Percentiles rank a stretch among this genome's conserved stretches.
Evolutionary conservation across 768 basidiomycete species (phyloP).

Genomic region (Jaapia argillacea): DNA sequence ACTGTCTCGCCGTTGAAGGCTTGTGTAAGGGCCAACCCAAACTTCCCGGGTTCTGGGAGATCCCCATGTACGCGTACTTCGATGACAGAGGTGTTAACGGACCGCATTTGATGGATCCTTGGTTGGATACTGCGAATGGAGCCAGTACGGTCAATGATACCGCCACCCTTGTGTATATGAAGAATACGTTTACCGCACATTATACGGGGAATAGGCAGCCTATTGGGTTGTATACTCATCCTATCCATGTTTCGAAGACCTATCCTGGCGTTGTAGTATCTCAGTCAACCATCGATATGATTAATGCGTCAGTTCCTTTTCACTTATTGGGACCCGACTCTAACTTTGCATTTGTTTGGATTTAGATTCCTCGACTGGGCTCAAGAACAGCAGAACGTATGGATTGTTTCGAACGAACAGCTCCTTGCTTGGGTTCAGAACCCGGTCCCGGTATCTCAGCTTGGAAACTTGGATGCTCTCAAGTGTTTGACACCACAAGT

Average conservation of each 20-base stretch:
- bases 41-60: slow-evolving; percentile 75
- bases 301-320: slow-evolving; percentile 49
- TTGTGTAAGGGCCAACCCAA: slow-evolving; percentile 62
- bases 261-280: slow-evolving; percentile 49
- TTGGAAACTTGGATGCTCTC: slow-evolving; percentile 41
- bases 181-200: slow-evolving; percentile 63
- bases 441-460: slow-evolving; percentile 53
- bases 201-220: slow-evolving; percentile 71
- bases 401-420: slow-evolving; percentile 67
- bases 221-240: slow-evolving; percentile 75
- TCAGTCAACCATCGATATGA: slow-evolving; percentile 56
- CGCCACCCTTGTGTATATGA: slow-evolving; percentile 62
- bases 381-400: slow-evolving; percentile 59
- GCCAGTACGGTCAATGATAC: slow-evolving; percentile 37
- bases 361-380: slow-evolving; percentile 63
- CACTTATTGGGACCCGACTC: no score
- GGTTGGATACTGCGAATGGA: slow-evolving; percentile 58
- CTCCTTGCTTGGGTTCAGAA: slow-evolving; percentile 67
- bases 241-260: slow-evolving; percentile 59
- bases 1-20: slow-evolving; percentile 47
- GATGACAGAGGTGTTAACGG: slow-evolving; percentile 45
- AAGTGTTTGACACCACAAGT: slow-evolving; percentile 59
- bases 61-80: slow-evolving; percentile 77
- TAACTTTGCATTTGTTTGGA: no score
- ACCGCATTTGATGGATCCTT: slow-evolving; percentile 74